Conservation (phyloP, 192 early-diverging fungal species). For the Jimgerdemannia flammicorona region DNA sequence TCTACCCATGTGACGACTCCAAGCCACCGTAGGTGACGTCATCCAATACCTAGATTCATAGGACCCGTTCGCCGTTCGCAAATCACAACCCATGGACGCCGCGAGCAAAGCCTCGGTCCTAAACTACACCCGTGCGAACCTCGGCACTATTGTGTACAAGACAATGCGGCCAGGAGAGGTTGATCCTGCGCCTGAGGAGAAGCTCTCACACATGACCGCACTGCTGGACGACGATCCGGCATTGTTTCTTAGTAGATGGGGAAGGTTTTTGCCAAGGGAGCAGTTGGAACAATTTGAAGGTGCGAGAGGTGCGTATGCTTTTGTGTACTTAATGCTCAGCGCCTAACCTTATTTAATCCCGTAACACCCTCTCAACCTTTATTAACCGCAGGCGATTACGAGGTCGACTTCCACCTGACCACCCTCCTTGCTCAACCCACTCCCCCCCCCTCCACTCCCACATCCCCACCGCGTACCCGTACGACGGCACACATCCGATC, state of each 20-base stretch:
- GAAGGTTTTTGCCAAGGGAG: constrained; percentile 21
- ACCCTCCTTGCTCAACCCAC: constrained; percentile 4
- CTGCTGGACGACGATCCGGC: constrained; percentile 27
- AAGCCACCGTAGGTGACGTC: background rate
- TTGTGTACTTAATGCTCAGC: too few relatives aligned
- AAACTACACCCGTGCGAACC: constrained; percentile 15
- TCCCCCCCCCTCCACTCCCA: background rate
- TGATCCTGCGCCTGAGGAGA: constrained; percentile 20
- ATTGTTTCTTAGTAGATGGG: constrained; percentile 38
- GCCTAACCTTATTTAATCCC: too few relatives aligned
- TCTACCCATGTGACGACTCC: background rate
- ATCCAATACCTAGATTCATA: background rate
- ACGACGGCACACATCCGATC: constrained; percentile 7
- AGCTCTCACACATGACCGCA: constrained; percentile 21
- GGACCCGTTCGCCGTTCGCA: background rate
- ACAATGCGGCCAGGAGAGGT: constrained; percentile 22
- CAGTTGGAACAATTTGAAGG: constrained; percentile 21
- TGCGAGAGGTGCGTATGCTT: constrained; percentile 13
- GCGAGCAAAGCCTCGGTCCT: constrained; percentile 5
- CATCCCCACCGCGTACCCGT: background rate
- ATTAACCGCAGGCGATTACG: constrained; percentile 22
- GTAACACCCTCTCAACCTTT: background rate
- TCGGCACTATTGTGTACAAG: constrained; percentile 31
- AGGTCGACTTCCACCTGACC: constrained; percentile 30
- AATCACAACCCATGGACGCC: constrained; percentile 6